Conservation (phyloP, 805 yeast genomes). For the Candida namnaoensis region DNA sequence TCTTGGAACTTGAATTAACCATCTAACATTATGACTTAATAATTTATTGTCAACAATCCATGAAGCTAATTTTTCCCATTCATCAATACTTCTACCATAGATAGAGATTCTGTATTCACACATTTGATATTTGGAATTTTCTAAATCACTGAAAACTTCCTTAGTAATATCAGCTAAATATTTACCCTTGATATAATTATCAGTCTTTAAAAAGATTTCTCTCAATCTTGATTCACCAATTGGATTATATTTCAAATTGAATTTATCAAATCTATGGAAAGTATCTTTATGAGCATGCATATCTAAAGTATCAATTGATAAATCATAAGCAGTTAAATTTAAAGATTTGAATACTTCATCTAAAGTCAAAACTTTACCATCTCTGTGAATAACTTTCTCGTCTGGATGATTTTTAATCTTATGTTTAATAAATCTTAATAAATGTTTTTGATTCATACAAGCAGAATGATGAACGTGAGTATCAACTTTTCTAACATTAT, state of each 20-base stretch:
- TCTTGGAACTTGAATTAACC: slow-evolving; percentile 95
- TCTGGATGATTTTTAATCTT: slow-evolving; percentile 81
- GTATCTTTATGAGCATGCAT: slow-evolving; percentile 99
- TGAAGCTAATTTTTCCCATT: slow-evolving; percentile 91
- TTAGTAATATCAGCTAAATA: slow-evolving; percentile 90
- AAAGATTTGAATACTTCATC: slow-evolving; percentile 88
- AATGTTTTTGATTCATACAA: slow-evolving; percentile 97
- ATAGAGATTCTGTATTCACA: slow-evolving; percentile 93
- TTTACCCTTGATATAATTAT: slow-evolving; percentile 80
- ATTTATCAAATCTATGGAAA: slow-evolving; percentile 95
- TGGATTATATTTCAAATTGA: slow-evolving; percentile 94
- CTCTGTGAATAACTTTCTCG: slow-evolving; percentile 90
- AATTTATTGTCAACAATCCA: slow-evolving; percentile 95
- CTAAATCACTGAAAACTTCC: slow-evolving; percentile 91
- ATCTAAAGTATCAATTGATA: slow-evolving; percentile 92
- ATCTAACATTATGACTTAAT: slow-evolving; percentile 88
- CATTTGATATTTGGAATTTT: slow-evolving; percentile 94
- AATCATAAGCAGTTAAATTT: slow-evolving; percentile 86
- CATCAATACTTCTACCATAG: slow-evolving; percentile 82
- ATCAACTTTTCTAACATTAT: slow-evolving; percentile 93
- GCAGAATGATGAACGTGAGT: slow-evolving; percentile 99
- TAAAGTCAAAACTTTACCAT: slow-evolving; percentile 78
- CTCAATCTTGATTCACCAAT: slow-evolving; percentile 96
- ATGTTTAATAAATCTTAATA: slow-evolving; percentile 88
- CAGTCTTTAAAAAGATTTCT: slow-evolving; percentile 93